phyloP scores from a whole-genome alignment of 441 rosid species.

The Eruca vesicaria region DNA sequence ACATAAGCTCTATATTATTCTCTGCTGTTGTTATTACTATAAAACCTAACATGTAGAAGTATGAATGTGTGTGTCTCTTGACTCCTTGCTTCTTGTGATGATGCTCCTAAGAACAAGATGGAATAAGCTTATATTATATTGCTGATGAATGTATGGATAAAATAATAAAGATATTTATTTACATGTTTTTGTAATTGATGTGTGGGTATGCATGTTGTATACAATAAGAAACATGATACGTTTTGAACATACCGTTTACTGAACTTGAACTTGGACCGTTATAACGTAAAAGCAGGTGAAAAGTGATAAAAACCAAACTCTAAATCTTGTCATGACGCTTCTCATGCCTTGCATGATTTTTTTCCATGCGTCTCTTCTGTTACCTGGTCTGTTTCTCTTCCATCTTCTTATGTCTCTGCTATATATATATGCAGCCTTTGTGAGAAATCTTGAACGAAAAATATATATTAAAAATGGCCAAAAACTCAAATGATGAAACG shows the following conservation, averaged over 20 bases:
- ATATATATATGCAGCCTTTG: neutral
- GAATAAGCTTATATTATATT: slow-evolving; percentile 7
- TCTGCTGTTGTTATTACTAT: neutral
- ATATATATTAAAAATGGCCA: neutral
- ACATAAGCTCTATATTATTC: neutral
- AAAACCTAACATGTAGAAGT: slow-evolving; percentile 30
- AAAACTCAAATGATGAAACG: neutral
- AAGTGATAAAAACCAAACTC: neutral
- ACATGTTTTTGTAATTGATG: neutral
- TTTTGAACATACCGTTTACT: neutral
- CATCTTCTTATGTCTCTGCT: neutral
- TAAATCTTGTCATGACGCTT: neutral
- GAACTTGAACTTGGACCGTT: neutral
- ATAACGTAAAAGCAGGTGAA: neutral
- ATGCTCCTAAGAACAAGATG: neutral
- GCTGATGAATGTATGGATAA: neutral
- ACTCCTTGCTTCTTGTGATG: slow-evolving; percentile 1
- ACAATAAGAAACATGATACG: neutral
- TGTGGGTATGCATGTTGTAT: no score
- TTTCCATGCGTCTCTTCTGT: slow-evolving; percentile 14
- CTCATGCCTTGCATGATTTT: slow-evolving; percentile 15
- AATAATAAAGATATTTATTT: neutral
- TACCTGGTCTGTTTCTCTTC: neutral
- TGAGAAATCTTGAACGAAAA: neutral
- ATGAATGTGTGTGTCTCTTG: slow-evolving; percentile 16